Base-by-base conservation (phyloP, 1,284 basidiomycete genomes). In the Exobasidium cylindrosporum region DNA sequence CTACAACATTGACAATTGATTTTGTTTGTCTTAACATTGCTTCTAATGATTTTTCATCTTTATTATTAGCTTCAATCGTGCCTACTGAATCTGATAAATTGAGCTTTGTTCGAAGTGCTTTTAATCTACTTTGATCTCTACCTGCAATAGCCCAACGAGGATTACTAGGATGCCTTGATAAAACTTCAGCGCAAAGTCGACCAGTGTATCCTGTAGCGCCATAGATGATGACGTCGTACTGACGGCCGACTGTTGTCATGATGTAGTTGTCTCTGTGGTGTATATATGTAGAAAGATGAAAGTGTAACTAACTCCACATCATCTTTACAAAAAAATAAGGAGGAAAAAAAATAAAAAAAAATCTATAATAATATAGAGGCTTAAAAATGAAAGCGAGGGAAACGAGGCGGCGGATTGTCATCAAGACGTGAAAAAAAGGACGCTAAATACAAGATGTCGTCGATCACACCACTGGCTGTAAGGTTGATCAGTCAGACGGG, bases 71-170 rank as follows among this genome's bases (percentile, higher is more conserved):
- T 30, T 35, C 31, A 23, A 60, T 31, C 24, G 43, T 60, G 4
- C 52, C 58, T 11, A 60, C 45, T n/a, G 35, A 24, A 10, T 13
- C 4, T 11, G 23, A 17, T 3, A 60, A 28, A 5, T 30, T 21
- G 14, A 43, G 29, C 14, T 60, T 24, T 13, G 26, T 53, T 28
- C 53, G 29, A 21, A 57, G 50, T 26, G 49, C n/a, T 17, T 60
- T 11, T 26, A 60, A 29, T 17, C 53, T 14, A 13, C 24, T 30
- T 13, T 35, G 17, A 17, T 24, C 28, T n/a, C 58, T 24, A 32
- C 58, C 58, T 11, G 58, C 58, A 26, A 60, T 57, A 32, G 58
- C 58, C 58, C 58, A 60, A 11, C 24, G 28, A 31, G 53, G 53
- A 13, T 29, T 21, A 29, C 52, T 45, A 13, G 58, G 50, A 43